These are phyloP conservation scores for Globisporangium cylindrosporum DNA, from an alignment of 352 stramenopile species.

Conservation along the genomic window DNA sequence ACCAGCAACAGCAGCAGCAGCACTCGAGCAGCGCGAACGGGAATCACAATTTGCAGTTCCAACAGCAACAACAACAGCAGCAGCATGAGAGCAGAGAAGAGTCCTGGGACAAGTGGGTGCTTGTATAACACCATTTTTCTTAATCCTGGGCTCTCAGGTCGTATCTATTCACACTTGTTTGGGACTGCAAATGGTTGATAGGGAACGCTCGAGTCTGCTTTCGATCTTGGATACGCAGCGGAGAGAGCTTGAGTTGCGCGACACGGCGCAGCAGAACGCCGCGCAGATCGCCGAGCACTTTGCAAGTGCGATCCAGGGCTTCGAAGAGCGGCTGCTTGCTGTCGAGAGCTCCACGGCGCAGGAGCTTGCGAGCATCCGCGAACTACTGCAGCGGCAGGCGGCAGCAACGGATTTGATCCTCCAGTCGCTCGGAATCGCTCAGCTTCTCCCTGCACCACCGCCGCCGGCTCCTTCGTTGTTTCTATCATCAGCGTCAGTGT, in stretches of 20 bases:
- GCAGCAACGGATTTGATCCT: slow-evolving; percentile 51
- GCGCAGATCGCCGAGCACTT: slow-evolving; percentile 55
- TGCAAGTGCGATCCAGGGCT: slow-evolving; percentile 43
- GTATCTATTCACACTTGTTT: not conserved
- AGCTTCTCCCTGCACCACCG: not conserved
- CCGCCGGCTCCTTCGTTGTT: not conserved
- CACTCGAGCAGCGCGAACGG: not conserved
- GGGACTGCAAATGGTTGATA: slow-evolving; percentile 12
- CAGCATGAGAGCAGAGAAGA: slow-evolving; percentile 25
- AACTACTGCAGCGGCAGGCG: slow-evolving; percentile 39
- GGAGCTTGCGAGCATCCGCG: slow-evolving; percentile 44
- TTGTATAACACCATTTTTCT: not conserved
- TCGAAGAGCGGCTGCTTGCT: slow-evolving; percentile 51
- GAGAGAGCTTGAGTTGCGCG: slow-evolving; percentile 50
- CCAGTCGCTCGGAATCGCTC: slow-evolving; percentile 42
- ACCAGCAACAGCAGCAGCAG: not conserved
- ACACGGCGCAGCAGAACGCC: slow-evolving; percentile 51
- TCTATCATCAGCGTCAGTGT: not conserved
- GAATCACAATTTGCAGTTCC: not conserved
- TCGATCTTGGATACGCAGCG: slow-evolving; percentile 62
- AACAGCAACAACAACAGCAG: slow-evolving; percentile 15
- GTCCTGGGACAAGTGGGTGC: slow-evolving; percentile 37
- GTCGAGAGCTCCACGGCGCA: slow-evolving; percentile 42
- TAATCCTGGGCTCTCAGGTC: not conserved
- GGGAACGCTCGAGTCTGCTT: slow-evolving; percentile 52